A percentile compares a stretch with the other conserved stretches of the same genome.
phyloP scores from a whole-genome alignment of 1,139 yeast species.

The Pichia sp. region DNA sequence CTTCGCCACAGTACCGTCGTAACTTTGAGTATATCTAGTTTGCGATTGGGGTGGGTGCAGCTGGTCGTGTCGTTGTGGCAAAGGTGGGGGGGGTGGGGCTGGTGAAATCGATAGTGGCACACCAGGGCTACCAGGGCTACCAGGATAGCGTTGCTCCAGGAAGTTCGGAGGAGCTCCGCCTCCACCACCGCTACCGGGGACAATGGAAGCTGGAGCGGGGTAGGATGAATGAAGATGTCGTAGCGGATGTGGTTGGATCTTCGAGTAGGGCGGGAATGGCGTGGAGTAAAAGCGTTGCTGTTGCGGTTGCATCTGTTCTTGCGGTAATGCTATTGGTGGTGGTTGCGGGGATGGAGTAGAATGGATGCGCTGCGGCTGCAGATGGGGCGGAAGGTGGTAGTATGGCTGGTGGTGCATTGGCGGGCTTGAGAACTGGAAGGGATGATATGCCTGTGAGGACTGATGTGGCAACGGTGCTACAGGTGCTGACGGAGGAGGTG shows the following conservation, averaged over 20 bases:
- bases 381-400: background rate
- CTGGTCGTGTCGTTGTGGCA: background rate
- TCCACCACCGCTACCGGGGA: background rate
- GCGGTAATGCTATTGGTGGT: background rate
- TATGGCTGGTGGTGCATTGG: background rate
- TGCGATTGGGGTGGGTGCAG: background rate
- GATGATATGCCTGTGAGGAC: background rate
- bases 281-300: background rate
- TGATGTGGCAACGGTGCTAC: background rate
- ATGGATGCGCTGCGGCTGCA: background rate
- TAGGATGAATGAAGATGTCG: background rate
- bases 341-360: background rate
- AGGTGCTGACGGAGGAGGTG: background rate
- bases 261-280: background rate
- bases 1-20: background rate
- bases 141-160: background rate
- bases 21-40: background rate
- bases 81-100: background rate
- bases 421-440: background rate
- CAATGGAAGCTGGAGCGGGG: background rate
- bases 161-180: background rate
- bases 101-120: background rate
- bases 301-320: background rate
- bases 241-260: background rate
- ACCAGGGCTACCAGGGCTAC: background rate